Evolutionary conservation across 1,284 basidiomycete species (phyloP), one percentile per base, ranked within the genome.

Genomic region (Cutaneotrichosporon mucoides): DNA sequence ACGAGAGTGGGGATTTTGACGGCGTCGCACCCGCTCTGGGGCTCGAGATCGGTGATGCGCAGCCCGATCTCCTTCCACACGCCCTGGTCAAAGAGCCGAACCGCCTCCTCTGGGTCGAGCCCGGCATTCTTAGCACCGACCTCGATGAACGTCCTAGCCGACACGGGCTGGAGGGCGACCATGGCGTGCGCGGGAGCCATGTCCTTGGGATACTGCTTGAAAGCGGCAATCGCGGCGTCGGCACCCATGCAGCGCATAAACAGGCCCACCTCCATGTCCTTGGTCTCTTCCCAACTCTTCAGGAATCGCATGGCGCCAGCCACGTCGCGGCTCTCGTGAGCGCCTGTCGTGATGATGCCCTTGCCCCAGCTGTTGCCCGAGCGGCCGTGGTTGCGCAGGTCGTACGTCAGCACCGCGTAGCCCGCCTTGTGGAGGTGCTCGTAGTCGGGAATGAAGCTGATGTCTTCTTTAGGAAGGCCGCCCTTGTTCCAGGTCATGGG

Each of bases 401-500:
- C 56, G 45, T 57, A 57, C 37, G 38, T 44, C 3, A 57, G 44
- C n/a, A 57, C 13, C 1, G 8, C 9, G 38, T 57, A 57, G 2
- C 56, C 56, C 5, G 37, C 56, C 35, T 53, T 36, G 38, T 48
- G 44, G n/a, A 57, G 51, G 24, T 41, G 13, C 44, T 47, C 33
- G 34, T 47, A 57, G 51, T 57, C 56, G 33, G 56, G 56, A 15
- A 53, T 57, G 12, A 57, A 57, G 56, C 53, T 48, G 44, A 57
- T 51, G 16, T 53, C 50, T n/a, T n/a, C n/a, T n/a, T n/a, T n/a
- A n/a, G 56, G 56, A 15, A 41, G 48, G 24, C 50, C 56, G 2
- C 56, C 56, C 56, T 57, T 57, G 56, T 57, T 57, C 38, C 47
- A 57, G n/a, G 50, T 53, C 56, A 57, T 57, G 2, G 56, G 56